Conservation (phyloP, 371 early-diverging fungal genomes). For the Saksenaea oblongispora region DNA sequence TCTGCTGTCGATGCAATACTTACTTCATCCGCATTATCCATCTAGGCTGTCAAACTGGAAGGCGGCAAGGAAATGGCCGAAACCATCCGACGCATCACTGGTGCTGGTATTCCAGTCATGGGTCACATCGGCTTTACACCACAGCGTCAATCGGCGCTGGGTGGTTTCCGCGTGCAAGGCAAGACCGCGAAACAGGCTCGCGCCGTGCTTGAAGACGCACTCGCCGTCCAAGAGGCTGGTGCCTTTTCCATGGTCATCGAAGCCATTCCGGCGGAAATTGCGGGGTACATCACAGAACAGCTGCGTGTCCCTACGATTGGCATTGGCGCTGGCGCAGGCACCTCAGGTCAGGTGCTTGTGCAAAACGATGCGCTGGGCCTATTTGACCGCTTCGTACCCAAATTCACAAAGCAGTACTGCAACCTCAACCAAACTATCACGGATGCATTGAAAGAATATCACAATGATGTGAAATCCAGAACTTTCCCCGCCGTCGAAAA, state of each 20-base stretch:
- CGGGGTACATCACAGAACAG: constrained; percentile 74
- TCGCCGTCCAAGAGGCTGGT: constrained; percentile 91
- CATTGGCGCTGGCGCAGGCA: constrained; percentile 90
- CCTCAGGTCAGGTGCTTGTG: constrained; percentile 94
- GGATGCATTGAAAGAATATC: constrained; percentile 71
- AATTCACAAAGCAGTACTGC: constrained; percentile 91
- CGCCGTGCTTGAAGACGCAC: constrained; percentile 80
- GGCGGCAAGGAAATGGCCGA: constrained; percentile 86
- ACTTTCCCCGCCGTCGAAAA: constrained; percentile 79
- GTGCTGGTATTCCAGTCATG: constrained; percentile 88
- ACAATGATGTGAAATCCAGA: constrained; percentile 74
- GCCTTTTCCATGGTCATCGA: constrained; percentile 92
- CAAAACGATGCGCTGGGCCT: constrained; percentile 87
- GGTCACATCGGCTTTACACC: constrained; percentile 96
- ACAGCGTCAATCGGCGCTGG: constrained; percentile 83
- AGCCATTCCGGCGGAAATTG: constrained; percentile 89
- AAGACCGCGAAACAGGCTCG: constrained; percentile 79
- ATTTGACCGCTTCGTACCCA: constrained; percentile 81
- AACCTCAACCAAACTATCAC: constrained; percentile 72
- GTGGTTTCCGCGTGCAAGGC: constrained; percentile 93
- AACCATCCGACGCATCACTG: constrained; percentile 72
- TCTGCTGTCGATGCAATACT: not conserved
- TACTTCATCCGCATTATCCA: not conserved
- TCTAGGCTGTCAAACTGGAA: constrained; percentile 90
- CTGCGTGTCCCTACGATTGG: constrained; percentile 92